phyloP scores from a whole-genome alignment of 2,329 filamentous ascomycete genomes.

The Fusarium sp. region DNA sequence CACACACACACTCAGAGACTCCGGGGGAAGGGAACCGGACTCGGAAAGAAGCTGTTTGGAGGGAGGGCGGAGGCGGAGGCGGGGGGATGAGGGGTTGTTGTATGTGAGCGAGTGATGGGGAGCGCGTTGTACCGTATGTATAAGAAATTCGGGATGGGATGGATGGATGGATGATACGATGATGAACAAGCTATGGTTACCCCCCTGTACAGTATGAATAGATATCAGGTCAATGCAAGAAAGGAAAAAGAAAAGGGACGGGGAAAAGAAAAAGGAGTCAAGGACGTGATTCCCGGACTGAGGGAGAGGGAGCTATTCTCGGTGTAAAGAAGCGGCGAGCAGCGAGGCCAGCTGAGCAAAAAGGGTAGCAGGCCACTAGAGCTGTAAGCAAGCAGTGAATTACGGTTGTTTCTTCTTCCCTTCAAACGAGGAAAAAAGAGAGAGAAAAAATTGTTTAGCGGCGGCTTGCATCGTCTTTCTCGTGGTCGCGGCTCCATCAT shows the following conservation, averaged over 20 bases:
- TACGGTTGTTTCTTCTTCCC: not conserved
- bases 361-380: not conserved
- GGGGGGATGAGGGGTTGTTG: constrained; percentile 37
- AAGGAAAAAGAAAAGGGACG: constrained; percentile 18
- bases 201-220: constrained; percentile 13
- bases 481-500: constrained; percentile 42
- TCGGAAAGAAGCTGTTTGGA: constrained; percentile 32
- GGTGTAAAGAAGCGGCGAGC: constrained; percentile 1
- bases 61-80: constrained; percentile 11
- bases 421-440: constrained; percentile 14
- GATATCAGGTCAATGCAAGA: not conserved
- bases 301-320: not conserved
- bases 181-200: constrained; percentile 6
- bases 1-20: not conserved
- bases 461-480: constrained; percentile 46
- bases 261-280: constrained; percentile 21
- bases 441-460: constrained; percentile 11
- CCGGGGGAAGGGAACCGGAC: constrained; percentile 43
- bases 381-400: constrained; percentile 2
- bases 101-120: not conserved
- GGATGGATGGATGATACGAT: constrained; percentile 15
- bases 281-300: constrained; percentile 5
- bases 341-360: constrained; percentile 14
- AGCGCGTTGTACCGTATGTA: constrained; percentile 17
- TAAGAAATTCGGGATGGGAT: constrained; percentile 8